These are phyloP conservation scores for Elaeis oleifera DNA, from an alignment of 202 grass and related monocot species.

Conservation along the genomic window DNA sequence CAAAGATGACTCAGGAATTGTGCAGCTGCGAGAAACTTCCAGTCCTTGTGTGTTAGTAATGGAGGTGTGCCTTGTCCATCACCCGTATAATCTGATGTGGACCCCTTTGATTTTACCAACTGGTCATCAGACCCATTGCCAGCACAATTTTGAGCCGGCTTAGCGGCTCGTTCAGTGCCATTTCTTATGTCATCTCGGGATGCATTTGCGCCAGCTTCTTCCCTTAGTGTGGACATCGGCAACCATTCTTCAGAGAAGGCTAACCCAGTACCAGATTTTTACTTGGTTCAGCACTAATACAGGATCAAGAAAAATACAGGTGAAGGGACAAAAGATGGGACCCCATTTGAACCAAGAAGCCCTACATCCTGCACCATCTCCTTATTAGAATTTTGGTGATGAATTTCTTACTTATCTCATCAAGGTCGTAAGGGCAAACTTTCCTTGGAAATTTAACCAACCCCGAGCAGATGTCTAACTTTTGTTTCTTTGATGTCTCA, in stretches of 20 bases:
- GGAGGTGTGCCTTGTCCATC: conserved; percentile 39
- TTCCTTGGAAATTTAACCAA: conserved; percentile 19
- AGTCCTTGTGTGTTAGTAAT: conserved; percentile 38
- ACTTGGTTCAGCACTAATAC: conserved; percentile 37
- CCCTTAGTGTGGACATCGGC: conserved; percentile 25
- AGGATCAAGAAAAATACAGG: conserved; percentile 50
- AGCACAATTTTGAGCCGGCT: conserved; percentile 32
- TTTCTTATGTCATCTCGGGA: conserved; percentile 8
- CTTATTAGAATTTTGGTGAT: conserved; percentile 65
- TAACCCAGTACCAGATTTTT: conserved; percentile 32
- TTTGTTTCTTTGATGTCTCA: conserved; percentile 31
- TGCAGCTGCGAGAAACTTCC: conserved; percentile 37
- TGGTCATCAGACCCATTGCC: conserved; percentile 34
- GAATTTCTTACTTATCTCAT: conserved; percentile 73
- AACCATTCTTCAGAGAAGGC: conserved; percentile 36
- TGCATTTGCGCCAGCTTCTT: conserved; percentile 8
- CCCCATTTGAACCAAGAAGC: conserved; percentile 63
- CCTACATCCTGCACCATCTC: conserved; percentile 73
- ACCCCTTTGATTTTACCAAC: conserved; percentile 35
- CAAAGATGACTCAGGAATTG: conserved; percentile 65
- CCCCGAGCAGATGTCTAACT: conserved; percentile 7
- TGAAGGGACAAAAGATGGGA: conserved; percentile 72
- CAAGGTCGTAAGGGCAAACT: conserved; percentile 68
- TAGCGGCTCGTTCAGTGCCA: conserved; percentile 27
- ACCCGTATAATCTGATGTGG: conserved; percentile 21